Conservation (phyloP, 2,329 filamentous ascomycete species). For the Pseudogymnoascus sp. region DNA sequence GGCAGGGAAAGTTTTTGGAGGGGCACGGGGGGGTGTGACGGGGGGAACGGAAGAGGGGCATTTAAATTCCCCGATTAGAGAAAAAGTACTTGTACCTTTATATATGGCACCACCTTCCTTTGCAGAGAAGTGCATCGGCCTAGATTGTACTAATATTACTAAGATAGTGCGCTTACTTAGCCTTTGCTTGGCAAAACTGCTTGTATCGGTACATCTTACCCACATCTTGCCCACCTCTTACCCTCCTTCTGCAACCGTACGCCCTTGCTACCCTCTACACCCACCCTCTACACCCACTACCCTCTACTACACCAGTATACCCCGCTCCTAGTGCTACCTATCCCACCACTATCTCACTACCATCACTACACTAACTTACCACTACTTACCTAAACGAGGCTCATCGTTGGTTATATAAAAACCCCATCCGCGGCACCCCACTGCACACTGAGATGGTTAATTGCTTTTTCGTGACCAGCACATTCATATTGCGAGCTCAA, state of each 20-base stretch:
- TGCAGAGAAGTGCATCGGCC: not conserved
- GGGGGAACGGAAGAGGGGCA: not conserved
- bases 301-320: not conserved
- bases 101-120: slow-evolving; percentile 3
- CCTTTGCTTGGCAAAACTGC: not conserved
- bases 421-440: not conserved
- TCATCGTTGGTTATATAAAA: slow-evolving; percentile 8
- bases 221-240: no score
- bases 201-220: not conserved
- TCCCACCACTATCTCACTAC: not conserved
- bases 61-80: not conserved
- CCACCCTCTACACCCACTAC: no score
- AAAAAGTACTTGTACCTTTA: not conserved
- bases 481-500: slow-evolving; percentile 6
- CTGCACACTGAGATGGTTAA: not conserved
- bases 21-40: not conserved
- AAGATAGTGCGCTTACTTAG: not conserved
- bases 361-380: not conserved
- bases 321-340: slow-evolving; percentile 4
- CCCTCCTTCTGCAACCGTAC: not conserved
- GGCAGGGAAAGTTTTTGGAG: not conserved
- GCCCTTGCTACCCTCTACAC: no score
- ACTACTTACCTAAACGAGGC: slow-evolving; percentile 4
- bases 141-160: not conserved
- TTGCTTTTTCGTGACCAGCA: slow-evolving; percentile 9